phyloP scores from a whole-genome alignment of 2,329 filamentous ascomycete genomes.

The Pestalotiopsis sp. region DNA sequence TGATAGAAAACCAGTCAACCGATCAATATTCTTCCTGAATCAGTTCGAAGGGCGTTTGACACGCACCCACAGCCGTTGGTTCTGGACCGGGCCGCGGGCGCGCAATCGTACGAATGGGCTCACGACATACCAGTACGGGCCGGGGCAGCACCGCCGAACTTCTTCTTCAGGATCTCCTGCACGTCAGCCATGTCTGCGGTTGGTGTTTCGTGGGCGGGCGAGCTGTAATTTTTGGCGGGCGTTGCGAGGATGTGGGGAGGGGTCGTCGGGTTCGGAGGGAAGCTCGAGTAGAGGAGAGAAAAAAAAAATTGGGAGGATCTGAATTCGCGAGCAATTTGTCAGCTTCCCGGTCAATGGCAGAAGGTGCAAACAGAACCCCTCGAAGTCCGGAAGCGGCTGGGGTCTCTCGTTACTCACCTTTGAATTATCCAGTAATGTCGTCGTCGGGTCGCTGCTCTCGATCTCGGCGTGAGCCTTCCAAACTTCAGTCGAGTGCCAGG shows the following conservation, averaged over 20 bases:
- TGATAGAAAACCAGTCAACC: slow-evolving; percentile 4
- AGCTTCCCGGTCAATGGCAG: background rate
- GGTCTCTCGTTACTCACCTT: slow-evolving; percentile 19
- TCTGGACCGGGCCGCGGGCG: background rate
- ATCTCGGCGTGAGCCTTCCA: slow-evolving; percentile 23
- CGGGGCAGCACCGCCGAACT: slow-evolving; percentile 36
- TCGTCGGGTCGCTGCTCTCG: slow-evolving; percentile 17
- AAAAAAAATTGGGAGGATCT: slow-evolving; percentile 3
- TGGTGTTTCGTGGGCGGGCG: background rate
- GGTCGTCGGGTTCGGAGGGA: slow-evolving; percentile 10
- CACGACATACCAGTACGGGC: slow-evolving; percentile 35
- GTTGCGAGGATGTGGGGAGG: slow-evolving; percentile 12
- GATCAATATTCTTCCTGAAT: background rate
- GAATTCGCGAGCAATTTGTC: background rate
- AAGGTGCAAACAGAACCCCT: background rate
- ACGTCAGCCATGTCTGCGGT: slow-evolving; percentile 41
- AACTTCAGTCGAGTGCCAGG: slow-evolving; percentile 19
- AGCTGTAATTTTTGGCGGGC: slow-evolving; percentile 6
- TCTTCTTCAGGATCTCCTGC: slow-evolving; percentile 44
- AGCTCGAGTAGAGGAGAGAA: background rate
- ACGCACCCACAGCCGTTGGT: background rate
- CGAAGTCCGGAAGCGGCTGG: background rate
- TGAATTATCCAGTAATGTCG: slow-evolving; percentile 20
- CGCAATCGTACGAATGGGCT: background rate
- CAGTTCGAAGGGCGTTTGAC: background rate